Percentiles rank a stretch among this genome's conserved stretches.
These are phyloP conservation scores for Dicorynia guianensis DNA, from an alignment of 306 rosid species.

Conservation along the genomic window DNA sequence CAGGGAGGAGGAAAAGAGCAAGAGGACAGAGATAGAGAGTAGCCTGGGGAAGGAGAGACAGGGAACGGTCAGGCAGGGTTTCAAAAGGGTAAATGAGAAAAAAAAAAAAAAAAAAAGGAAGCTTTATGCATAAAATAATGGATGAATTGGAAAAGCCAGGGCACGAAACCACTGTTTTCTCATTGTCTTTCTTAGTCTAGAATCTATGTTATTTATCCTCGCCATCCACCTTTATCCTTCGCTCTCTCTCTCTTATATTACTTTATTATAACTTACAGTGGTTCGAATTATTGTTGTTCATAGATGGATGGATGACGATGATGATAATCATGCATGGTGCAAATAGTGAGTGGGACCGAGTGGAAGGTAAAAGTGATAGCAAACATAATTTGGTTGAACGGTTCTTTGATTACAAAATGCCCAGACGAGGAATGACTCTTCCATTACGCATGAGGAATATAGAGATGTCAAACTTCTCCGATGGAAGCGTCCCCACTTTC, in stretches of 20 bases:
- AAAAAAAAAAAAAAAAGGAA: constrained; percentile 7
- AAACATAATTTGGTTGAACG: constrained; percentile 19
- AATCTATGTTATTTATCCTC: constrained; percentile 32
- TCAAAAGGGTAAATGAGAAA: constrained; percentile 47
- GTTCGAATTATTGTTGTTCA: constrained; percentile 7
- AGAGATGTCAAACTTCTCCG: not conserved
- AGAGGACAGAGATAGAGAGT: constrained; percentile 30
- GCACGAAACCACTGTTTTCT: constrained; percentile 48
- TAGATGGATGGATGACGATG: not conserved
- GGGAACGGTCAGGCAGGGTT: constrained; percentile 40
- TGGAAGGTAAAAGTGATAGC: constrained; percentile 20
- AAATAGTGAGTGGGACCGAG: constrained; percentile 39
- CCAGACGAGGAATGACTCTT: constrained; percentile 7
- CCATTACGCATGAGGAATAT: not conserved
- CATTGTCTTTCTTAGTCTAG: constrained; percentile 49
- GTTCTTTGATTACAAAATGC: constrained; percentile 23
- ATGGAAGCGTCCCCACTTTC: not conserved
- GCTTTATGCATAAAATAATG: constrained; percentile 41
- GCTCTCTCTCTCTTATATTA: constrained; percentile 43
- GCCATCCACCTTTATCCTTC: constrained; percentile 19
- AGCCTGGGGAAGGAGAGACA: constrained; percentile 66
- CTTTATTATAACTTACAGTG: constrained; percentile 4
- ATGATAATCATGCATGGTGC: not conserved
- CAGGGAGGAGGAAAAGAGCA: not conserved
- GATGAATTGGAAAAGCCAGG: constrained; percentile 46